A percentile compares a stretch with the other conserved stretches of the same genome.
phyloP scores from a whole-genome alignment of 805 yeast genomes.

The Cyberlindnera mycetangii region DNA sequence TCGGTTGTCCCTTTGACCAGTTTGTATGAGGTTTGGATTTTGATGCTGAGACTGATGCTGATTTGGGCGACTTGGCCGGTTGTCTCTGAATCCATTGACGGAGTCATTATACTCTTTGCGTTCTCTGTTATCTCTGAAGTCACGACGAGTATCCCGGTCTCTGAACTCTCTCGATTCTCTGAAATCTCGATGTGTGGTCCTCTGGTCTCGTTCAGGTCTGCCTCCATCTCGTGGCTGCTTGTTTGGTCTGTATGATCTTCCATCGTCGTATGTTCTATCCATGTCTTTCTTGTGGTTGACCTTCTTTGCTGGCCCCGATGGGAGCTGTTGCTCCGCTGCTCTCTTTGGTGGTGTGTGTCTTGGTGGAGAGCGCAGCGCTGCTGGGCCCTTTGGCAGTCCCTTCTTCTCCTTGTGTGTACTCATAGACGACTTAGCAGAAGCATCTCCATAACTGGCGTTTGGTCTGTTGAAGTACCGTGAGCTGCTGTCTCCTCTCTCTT shows the following conservation, averaged over 20 bases:
- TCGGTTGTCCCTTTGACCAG: neutral
- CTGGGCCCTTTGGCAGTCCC: conserved; percentile 10
- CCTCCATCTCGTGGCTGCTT: neutral
- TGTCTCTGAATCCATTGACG: neutral
- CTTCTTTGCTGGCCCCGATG: conserved; percentile 12
- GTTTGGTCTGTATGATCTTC: conserved; percentile 9
- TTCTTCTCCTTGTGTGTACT: neutral
- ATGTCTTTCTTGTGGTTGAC: neutral
- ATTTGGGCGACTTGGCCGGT: neutral
- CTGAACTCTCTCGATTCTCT: too few relatives aligned
- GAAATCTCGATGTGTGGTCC: neutral
- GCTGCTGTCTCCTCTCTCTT: conserved; percentile 5
- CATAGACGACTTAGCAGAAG: neutral
- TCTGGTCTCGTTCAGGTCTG: conserved; percentile 3
- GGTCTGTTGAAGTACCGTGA: conserved; percentile 8
- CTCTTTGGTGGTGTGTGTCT: neutral
- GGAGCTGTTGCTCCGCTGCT: conserved; percentile 8
- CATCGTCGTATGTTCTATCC: conserved; percentile 5
- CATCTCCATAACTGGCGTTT: neutral
- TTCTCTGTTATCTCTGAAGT: conserved; percentile 3
- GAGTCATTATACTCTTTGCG: neutral
- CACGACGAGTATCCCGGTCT: neutral
- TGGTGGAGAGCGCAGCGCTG: neutral
- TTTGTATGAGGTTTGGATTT: neutral
- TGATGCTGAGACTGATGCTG: neutral